Base-by-base conservation (phyloP, 1,139 yeast species). In the Trichomonascaceae sp. region DNA sequence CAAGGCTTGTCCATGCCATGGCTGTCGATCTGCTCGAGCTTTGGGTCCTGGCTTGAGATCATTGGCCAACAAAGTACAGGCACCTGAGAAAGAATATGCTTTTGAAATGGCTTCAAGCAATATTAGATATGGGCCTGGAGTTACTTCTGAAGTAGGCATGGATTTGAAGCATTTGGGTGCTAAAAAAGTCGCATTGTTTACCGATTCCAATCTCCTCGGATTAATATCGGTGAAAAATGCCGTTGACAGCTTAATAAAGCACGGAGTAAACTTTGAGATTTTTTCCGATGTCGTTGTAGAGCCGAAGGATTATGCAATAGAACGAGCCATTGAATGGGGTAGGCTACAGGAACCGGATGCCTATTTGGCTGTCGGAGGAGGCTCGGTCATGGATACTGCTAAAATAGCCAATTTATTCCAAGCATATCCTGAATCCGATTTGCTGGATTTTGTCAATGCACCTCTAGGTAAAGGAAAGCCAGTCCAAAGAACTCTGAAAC, bases 291-390 rank as follows among this genome's bases (percentile, higher is more conserved):
- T 73, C 30, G 64, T 69, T 24, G 68, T 72, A 32, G 76, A 72
- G 60, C 76, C 76, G 19, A 72, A 72, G 59, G 75, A 72, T 57
- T 64, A 68, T 49, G 72, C 69, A 3, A 68, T 72, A n/a, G 61
- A 64, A 44, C 66, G 69, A 45, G 76, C 76, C 22, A 70, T 72
- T 52, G 64, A 61, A 19, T 72, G 75, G 74, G 70, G 75, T 3
- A 64, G 74, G 38, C 55, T 61, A 13, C 55, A 56, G 46, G 65
- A 66, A 50, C 73, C 74, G 2, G 67, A 71, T 50, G 74, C 74
- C 9, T 72, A 71, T 55, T 61, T 72, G 43, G 75, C 76, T 1
- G 74, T 72, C 17, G 76, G 76, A 9, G 76, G 76, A 44, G 76
- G 76, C 2, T 70, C 74, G 1, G 76, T 71, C 41, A 72, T 72